Conservation (phyloP, 495 filamentous ascomycete genomes). For the Penicillium pulvis region DNA sequence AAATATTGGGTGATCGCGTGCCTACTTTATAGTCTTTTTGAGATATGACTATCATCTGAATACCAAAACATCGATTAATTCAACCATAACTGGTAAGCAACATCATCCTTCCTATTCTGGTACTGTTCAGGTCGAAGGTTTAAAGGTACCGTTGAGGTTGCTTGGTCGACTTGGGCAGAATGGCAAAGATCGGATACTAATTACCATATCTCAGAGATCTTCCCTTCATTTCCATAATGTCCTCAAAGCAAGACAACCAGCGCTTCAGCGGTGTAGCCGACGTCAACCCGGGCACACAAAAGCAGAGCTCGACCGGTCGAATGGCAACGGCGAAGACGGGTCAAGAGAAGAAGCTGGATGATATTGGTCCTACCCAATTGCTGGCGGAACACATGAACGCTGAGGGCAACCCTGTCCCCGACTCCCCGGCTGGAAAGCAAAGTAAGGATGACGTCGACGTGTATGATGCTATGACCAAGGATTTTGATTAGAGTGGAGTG, state of each 20-base stretch:
- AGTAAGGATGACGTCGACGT: slow-evolving; percentile 31
- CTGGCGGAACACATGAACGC: slow-evolving; percentile 35
- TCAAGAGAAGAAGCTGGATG: slow-evolving; percentile 16
- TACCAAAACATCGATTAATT: background rate
- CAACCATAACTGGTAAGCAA: background rate
- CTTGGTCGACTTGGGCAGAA: background rate
- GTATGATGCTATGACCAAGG: slow-evolving; percentile 32
- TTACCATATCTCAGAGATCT: background rate
- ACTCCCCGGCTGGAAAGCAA: slow-evolving; percentile 23
- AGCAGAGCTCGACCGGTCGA: slow-evolving; percentile 17
- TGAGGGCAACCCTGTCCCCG: slow-evolving; percentile 38
- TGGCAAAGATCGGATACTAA: background rate
- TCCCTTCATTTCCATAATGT: background rate
- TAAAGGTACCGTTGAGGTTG: background rate
- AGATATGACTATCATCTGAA: background rate
- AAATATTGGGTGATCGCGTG: slow-evolving; percentile 3
- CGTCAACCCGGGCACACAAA: slow-evolving; percentile 18
- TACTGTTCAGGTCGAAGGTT: background rate
- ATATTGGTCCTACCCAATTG: slow-evolving; percentile 32
- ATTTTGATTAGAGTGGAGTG: slow-evolving; percentile 34
- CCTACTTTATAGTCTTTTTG: background rate
- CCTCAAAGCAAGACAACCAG: background rate
- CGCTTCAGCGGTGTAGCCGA: background rate
- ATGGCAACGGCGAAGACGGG: slow-evolving; percentile 12
- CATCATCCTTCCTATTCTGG: background rate